A percentile compares a stretch with the other conserved stretches of the same genome.
phyloP scores from a whole-genome alignment of 73 alveolate species.

The Strombidium stylifer region DNA sequence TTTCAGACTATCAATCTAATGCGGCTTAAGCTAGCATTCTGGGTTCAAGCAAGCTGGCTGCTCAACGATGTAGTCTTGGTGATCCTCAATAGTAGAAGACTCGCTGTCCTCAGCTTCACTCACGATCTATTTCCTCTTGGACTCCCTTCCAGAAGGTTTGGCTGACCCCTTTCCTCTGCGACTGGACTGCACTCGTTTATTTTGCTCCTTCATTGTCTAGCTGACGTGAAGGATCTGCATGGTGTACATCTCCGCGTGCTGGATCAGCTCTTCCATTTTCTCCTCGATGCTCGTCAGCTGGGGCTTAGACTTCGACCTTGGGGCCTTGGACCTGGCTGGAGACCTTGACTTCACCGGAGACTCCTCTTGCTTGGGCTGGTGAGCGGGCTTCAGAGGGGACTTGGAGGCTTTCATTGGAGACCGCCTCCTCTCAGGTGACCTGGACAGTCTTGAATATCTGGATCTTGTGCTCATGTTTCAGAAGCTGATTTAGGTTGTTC shows the following conservation, averaged over 20 bases:
- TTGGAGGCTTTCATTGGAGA: too few relatives aligned
- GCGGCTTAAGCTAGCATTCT: constrained; percentile 22
- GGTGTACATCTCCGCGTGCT: neutral
- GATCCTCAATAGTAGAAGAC: neutral
- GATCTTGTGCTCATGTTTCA: too few relatives aligned
- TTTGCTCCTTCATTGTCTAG: neutral
- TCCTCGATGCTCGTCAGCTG: neutral
- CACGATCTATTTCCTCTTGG: neutral
- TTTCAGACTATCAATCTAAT: constrained; percentile 63
- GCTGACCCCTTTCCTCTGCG: neutral
- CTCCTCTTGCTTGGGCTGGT: too few relatives aligned
- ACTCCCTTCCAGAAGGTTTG: neutral
- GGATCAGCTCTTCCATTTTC: neutral
- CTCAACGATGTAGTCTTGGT: neutral
- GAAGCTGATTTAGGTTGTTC: too few relatives aligned
- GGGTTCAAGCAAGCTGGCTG: neutral
- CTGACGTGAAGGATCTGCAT: neutral
- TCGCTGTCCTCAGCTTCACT: neutral
- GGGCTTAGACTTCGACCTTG: too few relatives aligned
- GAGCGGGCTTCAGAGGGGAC: too few relatives aligned
- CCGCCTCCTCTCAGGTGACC: too few relatives aligned
- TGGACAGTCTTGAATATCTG: too few relatives aligned
- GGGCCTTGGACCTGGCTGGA: too few relatives aligned
- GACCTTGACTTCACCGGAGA: too few relatives aligned
- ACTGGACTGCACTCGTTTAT: neutral